These are phyloP conservation scores for Saturnispora sekii DNA, from an alignment of 805 yeast genomes.

Conservation along the genomic window DNA sequence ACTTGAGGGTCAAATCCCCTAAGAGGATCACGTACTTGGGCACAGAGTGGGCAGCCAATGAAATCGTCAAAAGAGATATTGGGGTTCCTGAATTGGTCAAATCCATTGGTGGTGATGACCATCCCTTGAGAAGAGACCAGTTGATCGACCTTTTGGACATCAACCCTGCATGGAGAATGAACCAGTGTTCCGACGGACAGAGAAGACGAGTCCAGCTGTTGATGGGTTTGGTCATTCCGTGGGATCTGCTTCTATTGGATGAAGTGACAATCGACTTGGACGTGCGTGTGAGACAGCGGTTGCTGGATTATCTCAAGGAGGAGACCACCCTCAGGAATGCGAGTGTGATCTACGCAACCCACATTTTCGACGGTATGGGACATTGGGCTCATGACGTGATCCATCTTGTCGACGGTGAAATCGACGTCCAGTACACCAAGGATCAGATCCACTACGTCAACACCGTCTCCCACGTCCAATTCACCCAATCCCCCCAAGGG, in stretches of 20 bases:
- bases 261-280: conserved; percentile 97
- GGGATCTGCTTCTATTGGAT: conserved; percentile 80
- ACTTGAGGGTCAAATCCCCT: conserved; percentile 8
- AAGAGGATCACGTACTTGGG: conserved; percentile 63
- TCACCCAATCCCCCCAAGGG: conserved; percentile 17
- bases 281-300: conserved; percentile 74
- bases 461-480: conserved; percentile 20
- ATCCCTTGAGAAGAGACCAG: conserved; percentile 64
- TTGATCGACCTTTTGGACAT: conserved; percentile 74
- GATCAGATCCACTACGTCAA: conserved; percentile 27
- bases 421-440: conserved; percentile 29
- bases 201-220: conserved; percentile 87
- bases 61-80: conserved; percentile 82
- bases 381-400: conserved; percentile 80
- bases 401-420: conserved; percentile 65
- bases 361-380: conserved; percentile 90
- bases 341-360: conserved; percentile 88
- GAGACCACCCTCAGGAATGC: conserved; percentile 67
- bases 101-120: conserved; percentile 72
- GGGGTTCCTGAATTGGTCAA: conserved; percentile 72
- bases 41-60: conserved; percentile 95
- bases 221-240: conserved; percentile 88
- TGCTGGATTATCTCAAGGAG: conserved; percentile 57
- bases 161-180: conserved; percentile 88
- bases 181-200: conserved; percentile 87